A percentile compares a stretch with the other conserved stretches of the same genome.
Conservation (phyloP, 495 filamentous ascomycete genomes). For the Penicillium desertorum region DNA sequence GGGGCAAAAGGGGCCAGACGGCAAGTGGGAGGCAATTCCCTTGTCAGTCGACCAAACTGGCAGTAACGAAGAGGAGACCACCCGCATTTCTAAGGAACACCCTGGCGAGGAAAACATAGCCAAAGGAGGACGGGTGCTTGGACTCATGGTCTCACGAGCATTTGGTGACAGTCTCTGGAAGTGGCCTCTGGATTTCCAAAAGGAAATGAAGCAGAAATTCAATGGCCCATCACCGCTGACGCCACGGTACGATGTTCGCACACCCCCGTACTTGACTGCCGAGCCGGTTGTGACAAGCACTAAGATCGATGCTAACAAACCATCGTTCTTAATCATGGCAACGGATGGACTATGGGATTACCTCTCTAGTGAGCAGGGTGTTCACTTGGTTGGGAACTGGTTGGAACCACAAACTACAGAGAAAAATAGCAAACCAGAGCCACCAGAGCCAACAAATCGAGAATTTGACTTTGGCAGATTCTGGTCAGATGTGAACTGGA, state of each 20-base stretch:
- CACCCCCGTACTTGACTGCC: slow-evolving; percentile 66
- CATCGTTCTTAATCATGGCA: slow-evolving; percentile 62
- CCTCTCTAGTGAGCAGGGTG: slow-evolving; percentile 58
- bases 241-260: slow-evolving; percentile 37
- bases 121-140: slow-evolving; percentile 55
- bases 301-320: slow-evolving; percentile 42
- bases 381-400: slow-evolving; percentile 58
- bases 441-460: slow-evolving; percentile 20
- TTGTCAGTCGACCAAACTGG: slow-evolving; percentile 62
- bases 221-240: slow-evolving; percentile 44
- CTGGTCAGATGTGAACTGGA: slow-evolving; percentile 17
- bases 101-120: slow-evolving; percentile 57
- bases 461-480: slow-evolving; percentile 34
- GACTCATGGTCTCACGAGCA: slow-evolving; percentile 55
- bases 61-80: slow-evolving; percentile 51
- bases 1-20: slow-evolving; percentile 45
- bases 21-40: slow-evolving; percentile 48
- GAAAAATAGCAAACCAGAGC: slow-evolving; percentile 18
- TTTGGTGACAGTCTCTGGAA: slow-evolving; percentile 68
- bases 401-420: slow-evolving; percentile 32
- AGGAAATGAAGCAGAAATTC: slow-evolving; percentile 44
- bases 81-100: slow-evolving; percentile 52
- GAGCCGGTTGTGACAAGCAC: slow-evolving; percentile 61
- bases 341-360: slow-evolving; percentile 66
- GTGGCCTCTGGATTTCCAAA: slow-evolving; percentile 51